These are phyloP conservation scores for Phyllosticta citriasiana DNA, from an alignment of 2,329 filamentous ascomycete species.

Conservation along the genomic window DNA sequence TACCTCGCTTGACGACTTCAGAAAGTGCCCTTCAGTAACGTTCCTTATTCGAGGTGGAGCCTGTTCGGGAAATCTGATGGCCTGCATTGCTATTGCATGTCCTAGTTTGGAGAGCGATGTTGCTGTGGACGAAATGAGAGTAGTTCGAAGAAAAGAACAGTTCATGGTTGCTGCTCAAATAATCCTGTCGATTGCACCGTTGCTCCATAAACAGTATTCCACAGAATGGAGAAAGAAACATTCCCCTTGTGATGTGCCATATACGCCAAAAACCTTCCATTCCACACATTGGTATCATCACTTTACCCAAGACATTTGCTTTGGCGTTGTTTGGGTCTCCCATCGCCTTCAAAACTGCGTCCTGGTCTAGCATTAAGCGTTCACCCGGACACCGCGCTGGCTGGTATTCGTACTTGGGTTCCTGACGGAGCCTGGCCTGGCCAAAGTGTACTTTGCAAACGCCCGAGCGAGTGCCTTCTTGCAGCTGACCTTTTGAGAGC, in stretches of 20 bases:
- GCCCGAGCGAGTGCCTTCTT: constrained; percentile 92
- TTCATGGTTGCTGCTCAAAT: background rate
- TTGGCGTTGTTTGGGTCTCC: background rate
- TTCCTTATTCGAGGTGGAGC: background rate
- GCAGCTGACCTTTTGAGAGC: constrained; percentile 91
- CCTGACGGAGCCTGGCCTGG: constrained; percentile 33
- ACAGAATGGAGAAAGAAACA: background rate
- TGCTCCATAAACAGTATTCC: background rate
- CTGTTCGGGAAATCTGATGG: background rate
- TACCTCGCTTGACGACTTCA: background rate
- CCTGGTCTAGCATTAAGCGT: background rate
- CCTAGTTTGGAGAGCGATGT: background rate
- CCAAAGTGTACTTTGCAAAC: constrained; percentile 78
- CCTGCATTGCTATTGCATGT: background rate
- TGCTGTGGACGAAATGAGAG: background rate
- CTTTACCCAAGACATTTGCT: background rate
- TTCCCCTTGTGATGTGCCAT: background rate
- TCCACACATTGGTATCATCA: background rate
- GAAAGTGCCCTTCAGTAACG: background rate
- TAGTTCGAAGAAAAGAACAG: background rate
- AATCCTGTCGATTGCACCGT: background rate
- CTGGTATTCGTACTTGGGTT: constrained; percentile 3
- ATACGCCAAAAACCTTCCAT: background rate
- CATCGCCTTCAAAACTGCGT: background rate
- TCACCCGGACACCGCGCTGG: constrained; percentile 1